phyloP scores from a whole-genome alignment of 805 yeast species.

The Schwanniomyces polymorphus region DNA sequence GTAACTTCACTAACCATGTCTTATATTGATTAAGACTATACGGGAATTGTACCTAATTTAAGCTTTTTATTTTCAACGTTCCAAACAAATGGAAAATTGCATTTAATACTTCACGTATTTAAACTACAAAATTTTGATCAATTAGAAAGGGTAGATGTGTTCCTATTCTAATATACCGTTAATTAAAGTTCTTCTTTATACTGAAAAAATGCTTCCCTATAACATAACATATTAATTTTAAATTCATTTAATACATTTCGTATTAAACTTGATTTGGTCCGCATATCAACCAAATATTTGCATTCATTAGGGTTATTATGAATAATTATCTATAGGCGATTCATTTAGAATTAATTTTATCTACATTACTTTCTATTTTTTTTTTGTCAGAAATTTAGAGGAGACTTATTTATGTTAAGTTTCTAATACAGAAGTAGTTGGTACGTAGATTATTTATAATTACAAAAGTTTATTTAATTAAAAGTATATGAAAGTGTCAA shows the following conservation, averaged over 20 bases:
- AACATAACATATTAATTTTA: background rate
- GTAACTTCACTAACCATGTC: background rate
- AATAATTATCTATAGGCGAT: background rate
- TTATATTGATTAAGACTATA: background rate
- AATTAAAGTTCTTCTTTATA: background rate
- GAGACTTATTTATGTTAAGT: background rate
- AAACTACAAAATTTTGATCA: background rate
- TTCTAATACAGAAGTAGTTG: background rate
- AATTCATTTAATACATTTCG: background rate
- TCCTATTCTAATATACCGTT: background rate
- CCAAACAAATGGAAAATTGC: background rate
- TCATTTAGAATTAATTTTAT: background rate
- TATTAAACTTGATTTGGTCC: background rate
- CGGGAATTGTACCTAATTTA: background rate
- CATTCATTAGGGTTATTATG: background rate
- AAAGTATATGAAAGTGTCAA: background rate
- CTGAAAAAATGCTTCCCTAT: background rate
- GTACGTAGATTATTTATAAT: slow-evolving; percentile 1
- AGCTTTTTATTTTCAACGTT: background rate
- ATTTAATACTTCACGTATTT: background rate
- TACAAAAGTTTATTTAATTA: background rate
- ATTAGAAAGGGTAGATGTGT: background rate
- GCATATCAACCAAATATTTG: background rate
- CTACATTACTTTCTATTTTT: background rate
- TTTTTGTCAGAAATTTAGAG: background rate